phyloP scores from a whole-genome alignment of 2,329 filamentous ascomycete species.

The Chrysosporium keratinophilum region DNA sequence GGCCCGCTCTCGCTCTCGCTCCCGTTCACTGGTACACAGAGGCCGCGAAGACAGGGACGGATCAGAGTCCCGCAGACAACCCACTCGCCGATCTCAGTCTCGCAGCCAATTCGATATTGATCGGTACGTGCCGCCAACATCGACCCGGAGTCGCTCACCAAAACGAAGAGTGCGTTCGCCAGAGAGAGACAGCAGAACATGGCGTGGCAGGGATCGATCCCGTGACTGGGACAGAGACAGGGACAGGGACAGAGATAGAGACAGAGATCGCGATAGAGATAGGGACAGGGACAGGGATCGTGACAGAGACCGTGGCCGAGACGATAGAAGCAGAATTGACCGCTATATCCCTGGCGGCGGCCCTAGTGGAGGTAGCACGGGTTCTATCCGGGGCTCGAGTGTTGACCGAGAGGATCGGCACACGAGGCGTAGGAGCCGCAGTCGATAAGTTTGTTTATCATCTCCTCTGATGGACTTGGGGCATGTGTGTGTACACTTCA shows the following conservation, averaged over 20 bases:
- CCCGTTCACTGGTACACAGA: slow-evolving; percentile 17
- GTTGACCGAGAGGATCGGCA: slow-evolving; percentile 16
- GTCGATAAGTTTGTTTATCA: slow-evolving; percentile 16
- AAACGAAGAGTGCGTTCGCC: slow-evolving; percentile 31
- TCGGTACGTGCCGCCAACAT: slow-evolving; percentile 35
- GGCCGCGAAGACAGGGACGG: slow-evolving; percentile 13
- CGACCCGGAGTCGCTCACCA: slow-evolving; percentile 33
- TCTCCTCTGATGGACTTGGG: too few species aligned
- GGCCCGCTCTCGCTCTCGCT: slow-evolving; percentile 18
- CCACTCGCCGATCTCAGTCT: slow-evolving; percentile 26
- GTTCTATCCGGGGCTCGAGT: slow-evolving; percentile 3
- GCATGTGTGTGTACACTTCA: too few species aligned
- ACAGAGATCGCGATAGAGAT: slow-evolving; percentile 16
- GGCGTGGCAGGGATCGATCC: slow-evolving; percentile 7
- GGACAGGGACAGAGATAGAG: slow-evolving; percentile 21
- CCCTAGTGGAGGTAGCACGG: slow-evolving; percentile 14
- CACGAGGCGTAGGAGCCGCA: slow-evolving; percentile 21
- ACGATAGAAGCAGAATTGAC: slow-evolving; percentile 30
- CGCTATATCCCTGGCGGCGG: slow-evolving; percentile 36
- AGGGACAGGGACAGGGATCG: slow-evolving; percentile 18
- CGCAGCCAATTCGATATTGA: slow-evolving; percentile 33
- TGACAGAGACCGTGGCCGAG: slow-evolving; percentile 19
- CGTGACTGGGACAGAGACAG: slow-evolving; percentile 14
- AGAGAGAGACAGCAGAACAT: slow-evolving; percentile 9
- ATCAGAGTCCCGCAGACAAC: slow-evolving; percentile 16